A percentile compares a stretch with the other conserved stretches of the same genome.
Evolutionary conservation across 1,284 basidiomycete species (phyloP).

Genomic region (Apiotrichum brassicae): DNA sequence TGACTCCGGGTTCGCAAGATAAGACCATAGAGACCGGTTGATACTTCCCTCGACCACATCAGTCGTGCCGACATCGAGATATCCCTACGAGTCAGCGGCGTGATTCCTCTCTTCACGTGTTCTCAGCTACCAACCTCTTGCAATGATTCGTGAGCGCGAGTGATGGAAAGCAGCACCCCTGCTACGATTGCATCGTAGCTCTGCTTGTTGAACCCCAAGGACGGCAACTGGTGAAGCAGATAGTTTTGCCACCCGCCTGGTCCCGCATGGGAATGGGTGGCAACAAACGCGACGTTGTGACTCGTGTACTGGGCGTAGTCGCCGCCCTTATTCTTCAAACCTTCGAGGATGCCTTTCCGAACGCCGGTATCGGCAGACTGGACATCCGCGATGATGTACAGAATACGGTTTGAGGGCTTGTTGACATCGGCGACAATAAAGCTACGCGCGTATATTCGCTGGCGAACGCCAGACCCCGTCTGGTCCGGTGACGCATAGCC

Average conservation of each 20-base stretch:
- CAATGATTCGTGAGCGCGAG: conserved; percentile 9
- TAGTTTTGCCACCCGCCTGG: conserved; percentile 17
- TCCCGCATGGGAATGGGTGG: conserved; percentile 12
- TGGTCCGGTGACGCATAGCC: conserved; percentile 11
- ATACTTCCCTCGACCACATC: conserved; percentile 13
- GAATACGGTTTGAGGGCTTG: conserved; percentile 1
- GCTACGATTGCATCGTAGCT: conserved; percentile 11
- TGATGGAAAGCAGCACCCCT: conserved; percentile 1
- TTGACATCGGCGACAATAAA: conserved; percentile 9
- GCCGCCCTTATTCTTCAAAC: background rate
- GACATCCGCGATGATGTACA: conserved; percentile 13
- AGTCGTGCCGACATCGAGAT: conserved; percentile 5
- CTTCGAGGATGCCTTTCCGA: conserved; percentile 11
- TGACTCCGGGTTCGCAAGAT: conserved; percentile 11
- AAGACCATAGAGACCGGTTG: conserved; percentile 12
- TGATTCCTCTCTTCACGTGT: too few relatives aligned
- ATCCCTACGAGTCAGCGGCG: too few relatives aligned
- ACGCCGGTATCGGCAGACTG: conserved; percentile 8
- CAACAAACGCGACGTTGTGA: conserved; percentile 6
- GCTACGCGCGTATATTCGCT: conserved; percentile 9
- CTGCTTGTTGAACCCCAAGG: conserved; percentile 9
- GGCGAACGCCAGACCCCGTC: conserved; percentile 9
- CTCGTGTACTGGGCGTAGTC: conserved; percentile 2
- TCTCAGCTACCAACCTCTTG: too few relatives aligned
- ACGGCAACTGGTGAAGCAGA: conserved; percentile 6